A percentile compares a stretch with the other conserved stretches of the same genome.
phyloP scores from a whole-genome alignment of 2,329 filamentous ascomycete species.

The Drechmeria coniospora region DNA sequence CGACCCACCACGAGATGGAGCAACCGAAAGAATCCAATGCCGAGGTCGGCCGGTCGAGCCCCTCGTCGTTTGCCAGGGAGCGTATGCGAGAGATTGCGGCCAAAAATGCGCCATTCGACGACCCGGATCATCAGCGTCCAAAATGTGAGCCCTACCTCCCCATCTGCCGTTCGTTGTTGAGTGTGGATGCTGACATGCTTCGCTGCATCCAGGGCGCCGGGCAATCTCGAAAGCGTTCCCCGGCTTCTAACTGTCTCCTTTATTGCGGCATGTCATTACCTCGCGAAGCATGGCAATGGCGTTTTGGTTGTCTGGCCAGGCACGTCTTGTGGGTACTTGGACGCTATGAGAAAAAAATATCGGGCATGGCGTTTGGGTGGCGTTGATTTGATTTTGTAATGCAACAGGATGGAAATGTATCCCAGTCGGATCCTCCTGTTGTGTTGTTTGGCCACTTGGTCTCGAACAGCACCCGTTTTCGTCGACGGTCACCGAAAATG shows the following conservation, averaged over 20 bases:
- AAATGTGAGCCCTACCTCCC: slow-evolving; percentile 23
- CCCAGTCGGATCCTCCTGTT: too few species aligned
- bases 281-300: not conserved
- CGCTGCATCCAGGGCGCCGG: slow-evolving; percentile 22
- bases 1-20: slow-evolving; percentile 21
- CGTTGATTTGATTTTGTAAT: too few species aligned
- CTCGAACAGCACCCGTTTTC: too few species aligned
- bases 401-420: too few species aligned
- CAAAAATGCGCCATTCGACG: slow-evolving; percentile 26
- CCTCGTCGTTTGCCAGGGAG: slow-evolving; percentile 27
- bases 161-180: not conserved
- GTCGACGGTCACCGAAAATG: too few species aligned
- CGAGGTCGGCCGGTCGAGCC: slow-evolving; percentile 20
- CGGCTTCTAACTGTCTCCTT: slow-evolving; percentile 12
- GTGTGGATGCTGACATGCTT: not conserved
- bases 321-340: too few species aligned
- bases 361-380: too few species aligned
- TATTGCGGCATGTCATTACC: not conserved
- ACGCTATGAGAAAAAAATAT: too few species aligned
- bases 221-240: slow-evolving; percentile 28
- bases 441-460: too few species aligned
- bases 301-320: too few species aligned
- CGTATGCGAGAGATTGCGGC: slow-evolving; percentile 28
- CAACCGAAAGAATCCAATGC: slow-evolving; percentile 13
- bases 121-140: slow-evolving; percentile 22